Evolutionary conservation across 1,284 basidiomycete species (phyloP).

Genomic region (Cutaneotrichosporon spelunceum): DNA sequence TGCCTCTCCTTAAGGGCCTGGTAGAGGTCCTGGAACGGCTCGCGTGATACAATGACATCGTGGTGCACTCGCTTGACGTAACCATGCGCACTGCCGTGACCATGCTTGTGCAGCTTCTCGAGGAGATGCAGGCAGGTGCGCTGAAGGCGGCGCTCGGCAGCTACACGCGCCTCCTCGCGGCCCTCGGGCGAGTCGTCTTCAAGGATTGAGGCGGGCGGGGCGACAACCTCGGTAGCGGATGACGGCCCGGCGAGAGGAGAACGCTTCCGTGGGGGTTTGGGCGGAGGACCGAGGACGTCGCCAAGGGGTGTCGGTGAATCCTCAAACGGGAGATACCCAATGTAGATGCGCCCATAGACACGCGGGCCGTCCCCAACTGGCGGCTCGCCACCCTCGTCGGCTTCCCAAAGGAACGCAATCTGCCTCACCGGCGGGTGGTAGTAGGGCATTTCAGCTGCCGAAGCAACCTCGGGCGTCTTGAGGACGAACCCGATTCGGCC

Average conservation of each 20-base stretch:
- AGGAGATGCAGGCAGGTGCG: conserved; percentile 76
- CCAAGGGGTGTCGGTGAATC: conserved; percentile 14
- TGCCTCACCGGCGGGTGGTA: conserved; percentile 47
- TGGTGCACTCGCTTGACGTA: conserved; percentile 85
- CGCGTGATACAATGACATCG: conserved; percentile 72
- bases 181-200: conserved; percentile 17
- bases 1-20: conserved; percentile 77
- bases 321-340: conserved; percentile 37
- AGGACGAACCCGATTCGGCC: conserved; percentile 34
- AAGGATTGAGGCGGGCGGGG: conserved; percentile 20
- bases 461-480: conserved; percentile 34
- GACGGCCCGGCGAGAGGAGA: conserved; percentile 37
- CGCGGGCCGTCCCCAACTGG: background rate
- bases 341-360: conserved; percentile 23
- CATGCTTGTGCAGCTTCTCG: conserved; percentile 77
- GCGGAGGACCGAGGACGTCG: conserved; percentile 14
- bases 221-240: background rate
- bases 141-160: conserved; percentile 58
- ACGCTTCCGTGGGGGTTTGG: conserved; percentile 25
- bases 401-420: conserved; percentile 41
- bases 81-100: conserved; percentile 71
- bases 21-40: conserved; percentile 85
- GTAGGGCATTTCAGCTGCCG: conserved; percentile 40
- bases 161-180: conserved; percentile 8
- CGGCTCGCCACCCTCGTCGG: conserved; percentile 8